Conservation (phyloP, 495 filamentous ascomycete species). For the Xylaria curta region DNA sequence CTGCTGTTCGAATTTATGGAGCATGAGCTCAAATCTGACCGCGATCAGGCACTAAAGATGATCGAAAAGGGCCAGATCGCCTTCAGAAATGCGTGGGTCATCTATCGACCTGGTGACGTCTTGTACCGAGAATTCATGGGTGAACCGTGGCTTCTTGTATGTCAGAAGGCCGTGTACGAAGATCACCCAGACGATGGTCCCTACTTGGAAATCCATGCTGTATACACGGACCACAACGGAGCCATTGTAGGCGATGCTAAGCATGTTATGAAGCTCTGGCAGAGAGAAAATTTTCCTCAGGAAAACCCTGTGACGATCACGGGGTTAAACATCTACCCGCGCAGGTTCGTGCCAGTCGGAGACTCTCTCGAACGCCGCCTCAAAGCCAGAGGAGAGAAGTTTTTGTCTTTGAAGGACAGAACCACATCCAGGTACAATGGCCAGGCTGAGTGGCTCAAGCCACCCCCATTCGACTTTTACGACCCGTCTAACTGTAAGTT, state of each 20-base stretch:
- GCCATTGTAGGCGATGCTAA: slow-evolving; percentile 28
- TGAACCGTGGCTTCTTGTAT: slow-evolving; percentile 38
- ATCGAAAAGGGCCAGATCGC: slow-evolving; percentile 38
- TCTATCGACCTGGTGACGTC: slow-evolving; percentile 46
- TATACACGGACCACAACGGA: slow-evolving; percentile 36
- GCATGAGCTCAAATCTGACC: slow-evolving; percentile 34
- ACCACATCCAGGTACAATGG: slow-evolving; percentile 36
- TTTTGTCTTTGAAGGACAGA: slow-evolving; percentile 30
- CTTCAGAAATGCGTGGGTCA: slow-evolving; percentile 44
- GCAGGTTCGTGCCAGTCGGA: slow-evolving; percentile 30
- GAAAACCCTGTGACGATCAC: slow-evolving; percentile 34
- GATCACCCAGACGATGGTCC: slow-evolving; percentile 24
- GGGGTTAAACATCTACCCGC: slow-evolving; percentile 32
- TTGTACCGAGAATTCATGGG: slow-evolving; percentile 41
- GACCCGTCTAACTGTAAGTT: slow-evolving; percentile 31
- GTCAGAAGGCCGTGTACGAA: slow-evolving; percentile 41
- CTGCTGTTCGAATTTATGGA: slow-evolving; percentile 46
- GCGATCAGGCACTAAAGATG: slow-evolving; percentile 40
- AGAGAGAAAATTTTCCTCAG: slow-evolving; percentile 32
- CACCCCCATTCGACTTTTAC: slow-evolving; percentile 35
- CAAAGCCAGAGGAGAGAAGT: slow-evolving; percentile 31
- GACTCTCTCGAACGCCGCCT: slow-evolving; percentile 32
- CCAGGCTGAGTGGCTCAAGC: slow-evolving; percentile 36
- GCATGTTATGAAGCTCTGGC: slow-evolving; percentile 23
- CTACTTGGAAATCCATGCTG: slow-evolving; percentile 37